phyloP scores from a whole-genome alignment of 2,329 filamentous ascomycete genomes.

The Trichoderma afroharzianum region DNA sequence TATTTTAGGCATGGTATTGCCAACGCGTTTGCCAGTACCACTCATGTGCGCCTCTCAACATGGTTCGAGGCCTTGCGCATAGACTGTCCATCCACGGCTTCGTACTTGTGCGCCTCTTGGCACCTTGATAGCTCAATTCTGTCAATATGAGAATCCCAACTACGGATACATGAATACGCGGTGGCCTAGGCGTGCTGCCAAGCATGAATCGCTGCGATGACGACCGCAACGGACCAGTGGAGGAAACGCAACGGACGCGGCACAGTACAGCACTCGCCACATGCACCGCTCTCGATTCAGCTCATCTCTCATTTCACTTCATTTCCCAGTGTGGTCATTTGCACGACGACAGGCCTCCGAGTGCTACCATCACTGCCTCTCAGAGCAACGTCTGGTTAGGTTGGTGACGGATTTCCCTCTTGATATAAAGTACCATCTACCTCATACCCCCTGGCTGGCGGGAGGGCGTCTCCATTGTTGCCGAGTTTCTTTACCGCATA shows the following conservation, averaged over 20 bases:
- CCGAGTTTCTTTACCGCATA: constrained; percentile 7
- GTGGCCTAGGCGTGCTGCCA: neutral
- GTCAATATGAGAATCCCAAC: neutral
- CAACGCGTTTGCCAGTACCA: neutral
- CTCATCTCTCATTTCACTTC: neutral
- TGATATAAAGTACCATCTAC: constrained; percentile 1
- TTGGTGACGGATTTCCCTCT: neutral
- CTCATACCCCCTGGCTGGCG: neutral
- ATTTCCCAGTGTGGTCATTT: neutral
- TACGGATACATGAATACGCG: neutral
- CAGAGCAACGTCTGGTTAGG: neutral
- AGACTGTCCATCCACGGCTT: neutral
- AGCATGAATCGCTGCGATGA: neutral
- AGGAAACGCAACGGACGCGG: neutral
- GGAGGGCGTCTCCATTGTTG: constrained; percentile 13
- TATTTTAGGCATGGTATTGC: neutral
- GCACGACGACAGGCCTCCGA: neutral
- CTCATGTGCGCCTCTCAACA: neutral
- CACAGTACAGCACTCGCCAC: neutral
- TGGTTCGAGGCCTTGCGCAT: neutral
- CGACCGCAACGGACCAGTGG: neutral
- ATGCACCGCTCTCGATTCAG: neutral
- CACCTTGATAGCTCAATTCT: neutral
- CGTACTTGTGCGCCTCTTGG: neutral
- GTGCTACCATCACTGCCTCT: neutral